phyloP scores from a whole-genome alignment of 2,329 filamentous ascomycete genomes.

The Cladobotryum protrusum region DNA sequence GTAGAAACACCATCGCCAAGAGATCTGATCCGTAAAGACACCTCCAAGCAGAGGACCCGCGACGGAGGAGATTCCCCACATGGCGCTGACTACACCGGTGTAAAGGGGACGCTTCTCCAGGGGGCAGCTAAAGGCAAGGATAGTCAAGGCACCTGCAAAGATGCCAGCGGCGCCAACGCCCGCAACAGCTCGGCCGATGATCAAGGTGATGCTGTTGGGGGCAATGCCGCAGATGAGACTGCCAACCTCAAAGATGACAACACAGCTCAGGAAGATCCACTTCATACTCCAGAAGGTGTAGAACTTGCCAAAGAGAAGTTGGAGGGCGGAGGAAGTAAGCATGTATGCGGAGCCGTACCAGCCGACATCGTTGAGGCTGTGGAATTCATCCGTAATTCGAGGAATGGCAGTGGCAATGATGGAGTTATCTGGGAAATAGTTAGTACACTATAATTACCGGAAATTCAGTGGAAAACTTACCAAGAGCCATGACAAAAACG shows the following conservation, averaged over 20 bases:
- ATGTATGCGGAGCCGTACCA: conserved; percentile 50
- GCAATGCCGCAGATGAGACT: conserved; percentile 37
- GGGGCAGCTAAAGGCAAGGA: conserved; percentile 32
- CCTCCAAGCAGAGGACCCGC: conserved; percentile 30
- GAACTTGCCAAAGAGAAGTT: conserved; percentile 34
- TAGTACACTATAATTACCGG: neutral
- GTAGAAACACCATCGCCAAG: conserved; percentile 36
- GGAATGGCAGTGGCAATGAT: conserved; percentile 47
- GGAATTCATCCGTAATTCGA: conserved; percentile 41
- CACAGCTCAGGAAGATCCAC: conserved; percentile 34
- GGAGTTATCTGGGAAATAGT: conserved; percentile 28
- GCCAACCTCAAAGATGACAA: conserved; percentile 47
- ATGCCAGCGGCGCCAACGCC: conserved; percentile 38
- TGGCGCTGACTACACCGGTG: conserved; percentile 18
- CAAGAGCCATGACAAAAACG: conserved; percentile 36
- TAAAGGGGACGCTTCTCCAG: conserved; percentile 17
- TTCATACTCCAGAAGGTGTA: conserved; percentile 43
- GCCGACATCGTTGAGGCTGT: conserved; percentile 38
- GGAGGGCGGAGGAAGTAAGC: conserved; percentile 33
- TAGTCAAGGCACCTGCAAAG: conserved; percentile 36
- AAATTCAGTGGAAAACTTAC: conserved; percentile 14
- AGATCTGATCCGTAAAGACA: conserved; percentile 30
- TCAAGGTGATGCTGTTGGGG: conserved; percentile 33
- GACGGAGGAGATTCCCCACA: conserved; percentile 20
- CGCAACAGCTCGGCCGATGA: conserved; percentile 42